A percentile compares a stretch with the other conserved stretches of the same genome.
Evolutionary conservation across 139 green algal species (phyloP).

Genomic region (Volvox reticuliferus): DNA sequence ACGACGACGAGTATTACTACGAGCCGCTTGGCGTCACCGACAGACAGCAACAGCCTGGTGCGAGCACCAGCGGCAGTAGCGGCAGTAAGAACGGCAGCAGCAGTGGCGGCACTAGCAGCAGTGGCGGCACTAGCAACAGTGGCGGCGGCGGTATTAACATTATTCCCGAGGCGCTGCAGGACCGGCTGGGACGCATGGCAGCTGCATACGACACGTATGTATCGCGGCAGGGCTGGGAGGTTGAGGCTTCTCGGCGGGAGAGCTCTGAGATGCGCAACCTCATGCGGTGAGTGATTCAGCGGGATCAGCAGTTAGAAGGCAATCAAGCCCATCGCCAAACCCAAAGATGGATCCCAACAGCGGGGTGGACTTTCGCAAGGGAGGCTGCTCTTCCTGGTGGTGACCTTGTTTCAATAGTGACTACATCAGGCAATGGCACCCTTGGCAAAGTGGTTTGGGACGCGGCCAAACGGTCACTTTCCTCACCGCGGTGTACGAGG

Average conservation of each 20-base stretch:
- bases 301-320: too few relatives aligned
- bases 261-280: slow-evolving; percentile 41
- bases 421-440: too few relatives aligned
- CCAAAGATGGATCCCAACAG: too few relatives aligned
- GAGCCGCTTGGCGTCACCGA: neutral
- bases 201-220: slow-evolving; percentile 27
- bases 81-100: neutral
- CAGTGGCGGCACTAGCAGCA: neutral
- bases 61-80: slow-evolving; percentile 8
- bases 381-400: too few relatives aligned
- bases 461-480: too few relatives aligned
- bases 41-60: slow-evolving; percentile 26
- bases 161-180: slow-evolving; percentile 12
- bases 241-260: slow-evolving; percentile 1
- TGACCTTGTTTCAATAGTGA: too few relatives aligned
- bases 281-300: neutral
- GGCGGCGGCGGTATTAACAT: neutral
- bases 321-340: too few relatives aligned
- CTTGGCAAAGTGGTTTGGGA: too few relatives aligned
- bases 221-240: slow-evolving; percentile 9
- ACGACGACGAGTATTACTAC: neutral
- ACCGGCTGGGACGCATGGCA: slow-evolving; percentile 10
- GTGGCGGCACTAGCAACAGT: too few relatives aligned
- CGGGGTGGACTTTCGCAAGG: too few relatives aligned
- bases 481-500: too few relatives aligned